Evolutionary conservation across 179 eudicot genomes (phyloP).

Genomic region (Sideroxylon spinosum): DNA sequence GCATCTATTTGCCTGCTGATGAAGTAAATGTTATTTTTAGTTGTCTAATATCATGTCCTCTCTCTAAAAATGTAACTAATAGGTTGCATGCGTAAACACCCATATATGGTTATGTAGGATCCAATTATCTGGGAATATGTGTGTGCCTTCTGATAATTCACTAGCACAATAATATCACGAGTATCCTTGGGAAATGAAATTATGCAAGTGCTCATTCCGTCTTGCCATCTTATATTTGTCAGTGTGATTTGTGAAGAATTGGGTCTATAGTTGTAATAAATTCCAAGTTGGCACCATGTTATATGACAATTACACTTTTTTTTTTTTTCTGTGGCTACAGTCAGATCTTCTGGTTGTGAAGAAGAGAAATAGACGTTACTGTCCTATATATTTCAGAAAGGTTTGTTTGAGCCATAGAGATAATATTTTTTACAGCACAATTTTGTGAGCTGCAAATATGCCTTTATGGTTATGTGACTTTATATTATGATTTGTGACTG

Average conservation of each 20-base stretch:
- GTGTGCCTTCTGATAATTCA: neutral
- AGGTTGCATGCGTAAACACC: neutral
- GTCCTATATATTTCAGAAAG: constrained; percentile 89
- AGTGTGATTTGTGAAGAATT: neutral
- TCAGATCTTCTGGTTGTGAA: constrained; percentile 87
- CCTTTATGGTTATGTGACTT: neutral
- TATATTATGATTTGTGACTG: constrained; percentile 16
- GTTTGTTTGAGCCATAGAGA: constrained; percentile 30
- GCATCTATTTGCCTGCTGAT: too few species aligned
- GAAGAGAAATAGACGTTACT: constrained; percentile 80
- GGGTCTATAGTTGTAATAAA: neutral
- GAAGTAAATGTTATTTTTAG: too few species aligned
- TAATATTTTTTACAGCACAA: neutral
- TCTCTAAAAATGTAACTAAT: neutral
- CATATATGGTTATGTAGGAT: neutral
- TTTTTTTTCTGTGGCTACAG: constrained; percentile 33
- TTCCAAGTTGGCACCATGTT: neutral
- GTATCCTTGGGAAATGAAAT: neutral
- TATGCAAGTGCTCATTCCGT: neutral
- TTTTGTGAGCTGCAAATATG: neutral
- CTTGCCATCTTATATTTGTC: neutral
- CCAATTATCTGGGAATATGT: neutral
- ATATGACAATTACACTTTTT: neutral
- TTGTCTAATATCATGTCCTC: too few species aligned
- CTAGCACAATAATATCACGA: neutral